Percentiles rank a stretch among this genome's conserved stretches.
Evolutionary conservation across 2,329 filamentous ascomycete genomes (phyloP).

Genomic region (Didymella pinodella): DNA sequence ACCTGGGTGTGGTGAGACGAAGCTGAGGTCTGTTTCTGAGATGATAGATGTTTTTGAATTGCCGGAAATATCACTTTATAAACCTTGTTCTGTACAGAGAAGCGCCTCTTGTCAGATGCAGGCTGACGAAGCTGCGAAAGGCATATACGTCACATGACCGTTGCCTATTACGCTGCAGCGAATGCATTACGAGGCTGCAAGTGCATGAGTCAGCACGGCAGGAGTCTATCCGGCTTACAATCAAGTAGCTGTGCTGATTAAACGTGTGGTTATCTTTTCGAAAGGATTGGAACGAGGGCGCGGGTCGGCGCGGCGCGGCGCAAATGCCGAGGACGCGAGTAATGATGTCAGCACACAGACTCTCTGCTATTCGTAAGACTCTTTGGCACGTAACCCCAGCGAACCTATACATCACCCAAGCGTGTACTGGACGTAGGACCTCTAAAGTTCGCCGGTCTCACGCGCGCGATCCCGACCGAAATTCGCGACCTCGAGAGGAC

Average conservation of each 20-base stretch:
- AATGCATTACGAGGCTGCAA: background rate
- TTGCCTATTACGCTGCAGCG: background rate
- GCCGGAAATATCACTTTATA: background rate
- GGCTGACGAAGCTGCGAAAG: background rate
- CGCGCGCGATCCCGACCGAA: background rate
- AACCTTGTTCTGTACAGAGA: background rate
- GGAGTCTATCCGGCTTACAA: background rate
- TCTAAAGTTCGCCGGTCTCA: background rate
- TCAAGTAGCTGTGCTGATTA: background rate
- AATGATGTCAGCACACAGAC: background rate
- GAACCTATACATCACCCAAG: background rate
- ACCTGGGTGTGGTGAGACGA: too few relatives aligned
- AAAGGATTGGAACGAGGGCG: background rate
- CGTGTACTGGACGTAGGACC: background rate
- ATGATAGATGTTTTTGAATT: background rate
- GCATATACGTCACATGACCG: background rate
- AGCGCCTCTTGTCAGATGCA: background rate
- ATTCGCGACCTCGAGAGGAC: background rate
- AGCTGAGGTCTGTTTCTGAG: background rate
- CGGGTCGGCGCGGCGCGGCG: background rate
- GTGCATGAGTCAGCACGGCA: background rate
- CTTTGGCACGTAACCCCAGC: background rate
- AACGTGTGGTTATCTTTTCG: background rate
- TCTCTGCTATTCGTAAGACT: background rate
- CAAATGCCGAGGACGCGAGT: background rate